phyloP scores from a whole-genome alignment of 352 stramenopile species.

The Peronospora destructor region DNA sequence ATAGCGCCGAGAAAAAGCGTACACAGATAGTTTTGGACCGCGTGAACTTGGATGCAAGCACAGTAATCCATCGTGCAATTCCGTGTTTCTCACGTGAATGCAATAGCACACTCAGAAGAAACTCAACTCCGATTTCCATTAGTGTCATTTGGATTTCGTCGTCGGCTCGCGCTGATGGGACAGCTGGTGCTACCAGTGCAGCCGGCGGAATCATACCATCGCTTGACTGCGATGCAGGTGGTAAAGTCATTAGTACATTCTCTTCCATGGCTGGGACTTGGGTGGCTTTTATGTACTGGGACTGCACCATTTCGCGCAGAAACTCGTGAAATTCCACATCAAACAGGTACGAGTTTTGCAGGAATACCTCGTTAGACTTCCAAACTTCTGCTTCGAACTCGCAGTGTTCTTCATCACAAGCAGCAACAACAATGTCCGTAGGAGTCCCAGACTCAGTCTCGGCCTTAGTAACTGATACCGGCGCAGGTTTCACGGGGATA shows the following conservation, averaged over 20 bases:
- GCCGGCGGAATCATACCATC: conserved; percentile 15
- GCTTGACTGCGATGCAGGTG: conserved; percentile 9
- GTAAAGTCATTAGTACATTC: conserved; percentile 18
- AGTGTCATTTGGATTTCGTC: conserved; percentile 62
- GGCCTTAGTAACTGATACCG: conserved; percentile 7
- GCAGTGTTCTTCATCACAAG: conserved; percentile 40
- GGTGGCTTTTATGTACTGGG: conserved; percentile 66
- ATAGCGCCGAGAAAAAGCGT: conserved; percentile 58
- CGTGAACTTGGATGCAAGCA: conserved; percentile 68
- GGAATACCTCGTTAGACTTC: conserved; percentile 91
- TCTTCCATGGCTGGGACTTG: conserved; percentile 9
- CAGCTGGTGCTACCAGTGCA: conserved; percentile 18
- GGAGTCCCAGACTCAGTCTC: conserved; percentile 8
- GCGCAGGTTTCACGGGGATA: conserved; percentile 38
- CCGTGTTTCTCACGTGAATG: conserved; percentile 86
- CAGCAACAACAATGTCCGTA: conserved; percentile 15
- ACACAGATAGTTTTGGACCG: conserved; percentile 61
- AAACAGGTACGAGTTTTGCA: conserved; percentile 93
- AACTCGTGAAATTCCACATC: conserved; percentile 95
- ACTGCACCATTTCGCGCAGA: conserved; percentile 83
- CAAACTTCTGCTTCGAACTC: conserved; percentile 89
- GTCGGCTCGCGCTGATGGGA: conserved; percentile 25
- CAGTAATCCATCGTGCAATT: conserved; percentile 74
- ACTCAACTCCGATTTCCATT: conserved; percentile 77
- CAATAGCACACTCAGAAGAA: conserved; percentile 84